Evolutionary conservation across 352 stramenopile species (phyloP).

Genomic region (Nothophytophthora sp.): DNA sequence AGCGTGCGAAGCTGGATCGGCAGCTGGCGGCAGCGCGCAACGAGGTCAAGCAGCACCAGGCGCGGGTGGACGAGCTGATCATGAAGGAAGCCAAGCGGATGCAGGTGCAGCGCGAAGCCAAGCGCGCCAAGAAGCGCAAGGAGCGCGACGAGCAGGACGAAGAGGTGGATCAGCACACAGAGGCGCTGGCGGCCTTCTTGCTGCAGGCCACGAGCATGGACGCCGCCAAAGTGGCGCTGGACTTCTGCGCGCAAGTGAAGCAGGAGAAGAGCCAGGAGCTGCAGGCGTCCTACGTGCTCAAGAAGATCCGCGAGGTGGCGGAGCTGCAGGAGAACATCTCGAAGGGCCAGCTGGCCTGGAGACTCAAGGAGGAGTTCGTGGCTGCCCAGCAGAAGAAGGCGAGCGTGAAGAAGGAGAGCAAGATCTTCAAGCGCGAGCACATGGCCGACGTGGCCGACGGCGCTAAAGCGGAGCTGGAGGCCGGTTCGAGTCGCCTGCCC

Average conservation of each 20-base stretch:
- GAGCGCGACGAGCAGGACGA: conserved; percentile 70
- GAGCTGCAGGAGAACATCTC: conserved; percentile 47
- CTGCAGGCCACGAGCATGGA: conserved; percentile 54
- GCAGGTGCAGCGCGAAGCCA: conserved; percentile 79
- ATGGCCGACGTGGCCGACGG: conserved; percentile 36
- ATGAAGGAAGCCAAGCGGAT: conserved; percentile 90
- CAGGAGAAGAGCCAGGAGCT: conserved; percentile 40
- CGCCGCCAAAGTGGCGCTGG: conserved; percentile 64
- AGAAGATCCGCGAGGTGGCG: conserved; percentile 69
- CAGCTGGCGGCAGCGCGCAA: conserved; percentile 64
- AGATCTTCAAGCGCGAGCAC: conserved; percentile 45
- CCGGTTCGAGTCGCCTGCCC: conserved; percentile 35
- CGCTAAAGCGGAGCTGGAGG: conserved; percentile 29
- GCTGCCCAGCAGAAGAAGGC: conserved; percentile 18
- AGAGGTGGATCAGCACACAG: conserved; percentile 54
- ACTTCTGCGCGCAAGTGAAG: conserved; percentile 63
- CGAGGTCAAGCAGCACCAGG: conserved; percentile 76
- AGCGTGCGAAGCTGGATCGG: conserved; percentile 71
- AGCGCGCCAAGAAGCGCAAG: conserved; percentile 82
- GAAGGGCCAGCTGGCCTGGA: conserved; percentile 53
- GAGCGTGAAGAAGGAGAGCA: conserved; percentile 41
- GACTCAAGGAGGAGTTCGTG: conserved; percentile 49
- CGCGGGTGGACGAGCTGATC: conserved; percentile 83
- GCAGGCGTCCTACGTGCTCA: conserved; percentile 67
- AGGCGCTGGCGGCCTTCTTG: conserved; percentile 66